Evolutionary conservation across 2,329 filamentous ascomycete species (phyloP).

Genomic region (Scedosporium apiospermum): DNA sequence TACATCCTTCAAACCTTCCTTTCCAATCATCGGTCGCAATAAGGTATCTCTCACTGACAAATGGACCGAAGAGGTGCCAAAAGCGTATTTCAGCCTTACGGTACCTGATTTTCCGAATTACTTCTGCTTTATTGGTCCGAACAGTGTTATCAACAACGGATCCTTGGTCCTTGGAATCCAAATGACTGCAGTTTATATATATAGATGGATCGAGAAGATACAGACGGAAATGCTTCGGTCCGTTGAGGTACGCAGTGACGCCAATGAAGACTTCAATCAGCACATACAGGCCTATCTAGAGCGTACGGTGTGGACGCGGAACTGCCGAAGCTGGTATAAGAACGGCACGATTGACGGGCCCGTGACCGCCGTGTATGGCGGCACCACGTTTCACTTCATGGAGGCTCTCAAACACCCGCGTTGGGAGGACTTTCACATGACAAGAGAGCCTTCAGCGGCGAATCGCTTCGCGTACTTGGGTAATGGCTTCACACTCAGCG

Average conservation of each 20-base stretch:
- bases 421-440: conserved; percentile 48
- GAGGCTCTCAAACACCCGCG: conserved; percentile 42
- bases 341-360: conserved; percentile 50
- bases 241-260: conserved; percentile 45
- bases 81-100: conserved; percentile 56
- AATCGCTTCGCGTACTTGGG: conserved; percentile 55
- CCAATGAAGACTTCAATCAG: conserved; percentile 54
- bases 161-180: conserved; percentile 60
- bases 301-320: conserved; percentile 45
- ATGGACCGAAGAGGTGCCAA: conserved; percentile 51
- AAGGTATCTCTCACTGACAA: conserved; percentile 42
- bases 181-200: conserved; percentile 54
- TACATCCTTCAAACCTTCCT: conserved; percentile 46
- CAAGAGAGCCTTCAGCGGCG: conserved; percentile 26
- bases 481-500: conserved; percentile 50
- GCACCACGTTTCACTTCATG: conserved; percentile 53
- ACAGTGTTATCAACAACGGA: conserved; percentile 49
- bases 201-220: conserved; percentile 60
- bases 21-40: conserved; percentile 43
- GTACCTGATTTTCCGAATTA: conserved; percentile 60
- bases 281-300: conserved; percentile 48
- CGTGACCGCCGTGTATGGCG: conserved; percentile 62
- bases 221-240: conserved; percentile 56
- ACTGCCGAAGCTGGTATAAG: conserved; percentile 66
- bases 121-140: conserved; percentile 53